Base-by-base conservation (phyloP, 768 basidiomycete genomes). In the Boletales sp. region DNA sequence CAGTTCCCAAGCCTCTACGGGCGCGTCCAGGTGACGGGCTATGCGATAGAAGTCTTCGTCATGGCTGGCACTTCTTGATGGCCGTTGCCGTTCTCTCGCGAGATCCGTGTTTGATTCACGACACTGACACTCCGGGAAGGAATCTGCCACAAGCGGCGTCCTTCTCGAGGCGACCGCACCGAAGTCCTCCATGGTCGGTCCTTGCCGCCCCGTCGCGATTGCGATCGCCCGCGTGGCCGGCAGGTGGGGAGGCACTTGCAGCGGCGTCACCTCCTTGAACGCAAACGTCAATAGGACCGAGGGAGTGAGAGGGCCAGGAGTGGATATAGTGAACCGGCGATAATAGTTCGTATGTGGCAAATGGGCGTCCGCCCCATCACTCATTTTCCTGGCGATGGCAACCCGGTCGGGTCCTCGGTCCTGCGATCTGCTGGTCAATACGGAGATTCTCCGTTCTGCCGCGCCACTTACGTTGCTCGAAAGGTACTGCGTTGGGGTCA, bases 151-250 rank as follows among this genome's bases (percentile, higher is more conserved):
- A 51, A 84, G 73, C 43, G 74, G 74, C 14, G 80, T 82, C 52
- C 65, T 65, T 54, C 71, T 73, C 10, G 57, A 55, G 37, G 67
- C 66, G 56, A 82, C 68, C 34, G 64, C 64, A 36, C 62, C 63
- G 53, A 79, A 78, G 56, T 84, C 82, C 50, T 78, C 78, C 52
- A 70, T 66, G 29, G 82, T 83, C 4, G 82, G 81, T 0, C 80
- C 82, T 35, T 70, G 60, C 18, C 73, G 72, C 30, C 74, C 72
- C 47, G 63, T 71, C 11, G 74, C 72, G 17, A 67, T 58, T 17
- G 81, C 78, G 17, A 71, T 67, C 13, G 69, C 72, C 34, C 79
- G 74, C 34, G 72, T 79, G 40, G 70, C 64, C 2, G 77, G 81
- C 21, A 84, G 68, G 52, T 83, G 80, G 8, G 68, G 67, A 5